Evolutionary conservation across 257 asterid species (phyloP), one percentile per base, ranked within the genome.

Genomic region (Nicotiana paniculata): DNA sequence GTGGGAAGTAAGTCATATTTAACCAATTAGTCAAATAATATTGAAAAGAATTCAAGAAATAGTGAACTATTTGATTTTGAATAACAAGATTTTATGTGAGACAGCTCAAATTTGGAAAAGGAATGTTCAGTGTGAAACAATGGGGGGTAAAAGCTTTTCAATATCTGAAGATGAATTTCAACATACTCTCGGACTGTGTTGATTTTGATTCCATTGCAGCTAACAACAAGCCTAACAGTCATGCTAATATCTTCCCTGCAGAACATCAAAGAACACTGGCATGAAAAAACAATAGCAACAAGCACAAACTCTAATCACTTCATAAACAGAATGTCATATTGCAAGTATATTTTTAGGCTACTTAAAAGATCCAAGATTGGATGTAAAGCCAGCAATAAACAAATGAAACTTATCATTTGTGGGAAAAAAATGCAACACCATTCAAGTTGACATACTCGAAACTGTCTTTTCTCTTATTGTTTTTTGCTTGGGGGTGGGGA

Each of bases 191-290:
- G 91, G 76, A 96, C 98, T 0, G 92, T 86, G 82, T 86, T 90
- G 83, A 96, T 90, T 87, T 96, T 94, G 91, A 96, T 91, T 4
- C 98, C 98, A 17, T 93, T 91, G 96, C 95, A 95, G 87, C 91
- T 92, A 86, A 96, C 95, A 28, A 96, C 99, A 83, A 96, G 98
- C 93, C 98, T 91, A 82, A 96, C 84, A 1, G 99, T 90, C 99
- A 96, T 96, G 89, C 85, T 92, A 81, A 96, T 96, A 87, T 96
- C 99, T 86, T 90, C 93, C 95, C 99, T 96, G 97, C 90, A 91
- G 80, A 82, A 86, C 39, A 86, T 43, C 63, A 74, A 48, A 81
- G 83, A 86, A 84, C 57, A 62, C 39, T 78, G 77, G 84, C 1
- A 39, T 79, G 51, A 68, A 53, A 55, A 75, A 43, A 64, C 37